Conservation (phyloP, 2,329 filamentous ascomycete species). For the Claviceps citrina region DNA sequence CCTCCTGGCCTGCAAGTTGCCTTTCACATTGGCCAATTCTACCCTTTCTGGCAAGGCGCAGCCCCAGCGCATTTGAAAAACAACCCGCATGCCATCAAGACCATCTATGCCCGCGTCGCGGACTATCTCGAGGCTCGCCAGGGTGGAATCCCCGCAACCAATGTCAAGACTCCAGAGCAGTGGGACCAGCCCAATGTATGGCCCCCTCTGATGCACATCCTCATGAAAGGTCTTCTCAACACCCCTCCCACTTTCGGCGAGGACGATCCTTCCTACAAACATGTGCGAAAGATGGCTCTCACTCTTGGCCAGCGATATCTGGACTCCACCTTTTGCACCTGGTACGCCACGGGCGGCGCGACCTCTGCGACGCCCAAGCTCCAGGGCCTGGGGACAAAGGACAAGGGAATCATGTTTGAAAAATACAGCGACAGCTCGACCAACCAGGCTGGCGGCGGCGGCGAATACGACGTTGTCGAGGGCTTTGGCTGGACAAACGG, state of each 20-base stretch:
- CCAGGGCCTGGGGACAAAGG: slow-evolving; percentile 25
- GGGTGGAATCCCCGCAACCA: slow-evolving; percentile 48
- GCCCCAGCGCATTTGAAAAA: slow-evolving; percentile 40
- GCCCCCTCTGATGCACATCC: slow-evolving; percentile 50
- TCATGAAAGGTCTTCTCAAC: slow-evolving; percentile 46
- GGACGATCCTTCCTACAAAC: slow-evolving; percentile 37
- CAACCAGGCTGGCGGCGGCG: slow-evolving; percentile 46
- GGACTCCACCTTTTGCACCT: slow-evolving; percentile 54
- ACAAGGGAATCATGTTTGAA: slow-evolving; percentile 51
- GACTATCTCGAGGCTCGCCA: slow-evolving; percentile 33
- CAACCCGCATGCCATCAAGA: slow-evolving; percentile 41
- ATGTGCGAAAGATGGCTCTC: slow-evolving; percentile 40
- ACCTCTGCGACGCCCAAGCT: slow-evolving; percentile 38
- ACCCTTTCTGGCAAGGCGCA: slow-evolving; percentile 55
- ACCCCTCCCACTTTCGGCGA: slow-evolving; percentile 40
- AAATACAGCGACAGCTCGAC: slow-evolving; percentile 48
- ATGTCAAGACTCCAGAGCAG: slow-evolving; percentile 45
- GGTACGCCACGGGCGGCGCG: slow-evolving; percentile 50
- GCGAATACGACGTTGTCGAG: slow-evolving; percentile 54
- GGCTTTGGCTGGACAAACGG: slow-evolving; percentile 60
- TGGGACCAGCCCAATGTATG: slow-evolving; percentile 60
- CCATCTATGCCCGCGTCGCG: slow-evolving; percentile 37
- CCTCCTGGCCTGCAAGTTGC: slow-evolving; percentile 40
- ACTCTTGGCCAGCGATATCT: slow-evolving; percentile 48
- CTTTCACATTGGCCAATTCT: slow-evolving; percentile 46